Base-by-base conservation (phyloP, 1,139 yeast genomes). In the Waltiozyma solani region DNA sequence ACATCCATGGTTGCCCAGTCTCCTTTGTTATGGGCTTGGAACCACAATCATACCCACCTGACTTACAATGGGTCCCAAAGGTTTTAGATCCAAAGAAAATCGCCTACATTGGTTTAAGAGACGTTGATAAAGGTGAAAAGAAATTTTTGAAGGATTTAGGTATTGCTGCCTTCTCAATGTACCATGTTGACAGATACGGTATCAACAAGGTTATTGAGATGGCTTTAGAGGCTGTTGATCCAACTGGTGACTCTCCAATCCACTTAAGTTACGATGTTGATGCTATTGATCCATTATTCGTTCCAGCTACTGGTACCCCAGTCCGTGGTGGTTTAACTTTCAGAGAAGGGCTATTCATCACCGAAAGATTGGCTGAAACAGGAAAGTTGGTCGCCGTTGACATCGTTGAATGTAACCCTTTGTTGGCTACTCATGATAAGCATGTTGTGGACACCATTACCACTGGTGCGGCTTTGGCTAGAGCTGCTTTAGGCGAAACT, bases 271-370 rank as follows among this genome's bases (percentile, higher is more conserved):
- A 89, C 59, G 98, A 91, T 57, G 96, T 91, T 37, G 98, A 91
- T 61, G 96, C 97, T 34, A 79, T 91, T 47, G 98, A 91, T 62
- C 98, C 98, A 37, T 71, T 78, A 46, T 86, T 70, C 56, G 96
- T 93, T 14, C 96, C 96, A 24, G 95, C 97, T 32, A 91, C 98
- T 2, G 98, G 98, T 41, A 91, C 98, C 2, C 89, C 97, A 41
- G 98, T 91, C 17, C 80, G 95, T 58, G 97, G 97, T 46, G 98
- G 98, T 4, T 70, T 91, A 47, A 80, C 96, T 8, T 72, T 91
- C 62, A 75, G 98, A 65, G 98, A 91, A 64, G 97, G 96, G 36
- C 73, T 93, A 57, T 91, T 82, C 58, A 64, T 91, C 40, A 93
- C 91, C 44, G 98, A 91, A 64, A 93, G 93, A 47, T 67, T 89